A percentile compares a stretch with the other conserved stretches of the same genome.
Conservation (phyloP, 2,329 filamentous ascomycete genomes). For the Xylariales sp. region DNA sequence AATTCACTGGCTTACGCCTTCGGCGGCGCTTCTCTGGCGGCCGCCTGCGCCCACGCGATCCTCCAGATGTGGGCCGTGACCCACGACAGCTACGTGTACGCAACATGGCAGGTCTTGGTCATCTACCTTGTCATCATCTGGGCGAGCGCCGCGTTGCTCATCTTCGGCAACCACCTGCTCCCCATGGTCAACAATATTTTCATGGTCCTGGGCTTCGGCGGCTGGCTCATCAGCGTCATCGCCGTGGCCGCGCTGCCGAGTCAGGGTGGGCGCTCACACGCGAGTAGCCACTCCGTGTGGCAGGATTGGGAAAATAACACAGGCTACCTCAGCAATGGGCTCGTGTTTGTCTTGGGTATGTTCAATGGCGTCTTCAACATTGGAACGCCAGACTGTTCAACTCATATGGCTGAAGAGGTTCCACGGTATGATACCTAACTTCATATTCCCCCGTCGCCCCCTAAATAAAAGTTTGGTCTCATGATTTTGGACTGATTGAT, state of each 20-base stretch:
- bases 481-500: no score
- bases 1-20: slow-evolving; percentile 37
- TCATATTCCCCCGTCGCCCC: neutral
- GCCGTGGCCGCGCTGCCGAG: slow-evolving; percentile 47
- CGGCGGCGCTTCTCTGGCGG: slow-evolving; percentile 33
- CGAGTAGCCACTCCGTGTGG: slow-evolving; percentile 33
- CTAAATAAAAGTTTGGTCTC: no score
- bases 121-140: slow-evolving; percentile 35
- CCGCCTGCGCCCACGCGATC: slow-evolving; percentile 33
- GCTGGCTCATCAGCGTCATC: slow-evolving; percentile 50
- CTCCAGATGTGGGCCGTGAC: slow-evolving; percentile 39
- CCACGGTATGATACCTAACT: slow-evolving; percentile 24
- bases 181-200: slow-evolving; percentile 50
- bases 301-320: slow-evolving; percentile 31
- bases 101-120: slow-evolving; percentile 39
- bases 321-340: slow-evolving; percentile 37
- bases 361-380: slow-evolving; percentile 64
- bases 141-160: slow-evolving; percentile 32
- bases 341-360: slow-evolving; percentile 28
- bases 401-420: slow-evolving; percentile 63
- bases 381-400: slow-evolving; percentile 60
- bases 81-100: slow-evolving; percentile 27
- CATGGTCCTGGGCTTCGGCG: slow-evolving; percentile 44
- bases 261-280: slow-evolving; percentile 21
- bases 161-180: slow-evolving; percentile 50